Base-by-base conservation (phyloP, 345 rosid species). In the Eucalyptus brandiana region DNA sequence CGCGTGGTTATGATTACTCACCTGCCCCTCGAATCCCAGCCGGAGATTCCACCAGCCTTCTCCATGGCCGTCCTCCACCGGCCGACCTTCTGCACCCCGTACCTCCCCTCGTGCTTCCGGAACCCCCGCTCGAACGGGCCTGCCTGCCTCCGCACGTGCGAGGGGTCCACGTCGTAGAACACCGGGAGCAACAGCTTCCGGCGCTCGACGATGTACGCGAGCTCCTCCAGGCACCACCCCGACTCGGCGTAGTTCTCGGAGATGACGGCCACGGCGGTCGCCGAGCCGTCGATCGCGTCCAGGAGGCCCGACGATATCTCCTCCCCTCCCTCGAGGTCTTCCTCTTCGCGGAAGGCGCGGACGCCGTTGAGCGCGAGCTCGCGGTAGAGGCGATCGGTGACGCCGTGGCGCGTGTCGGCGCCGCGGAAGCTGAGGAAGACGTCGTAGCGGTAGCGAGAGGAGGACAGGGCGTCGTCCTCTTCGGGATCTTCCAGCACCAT, bases 391-490 rank as follows among this genome's bases (percentile, higher is more conserved):
- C 67, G 91, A 19, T 80, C 45, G 7, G 80, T 58, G 90, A 93
- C 67, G 62, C 42, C 85, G 18, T 91, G n/a, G 86, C 92, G 92
- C 5, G 91, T 90, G 90, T 92, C 92, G 30, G 34, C 13, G 12
- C 92, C 93, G 47, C 91, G 83, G 48, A 91, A 92, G 88, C 93
- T 93, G 87, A 91, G 87, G 90, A 91, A 93, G 45, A 93, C 91
- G 56, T 93, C 93, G 80, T 69, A 69, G 80, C 81, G 90, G 93
- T 92, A 89, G 76, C 88, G 37, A 69, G 83, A 45, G 48, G 54
- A 56, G 24, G 88, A 16, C 60, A 58, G 34, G 34, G 26, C 87
- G 23, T 28, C 87, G n/a, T 80, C 89, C 18, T 89, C 83, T 23
- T 85, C 62, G 58, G 44, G 44, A 69, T 34, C 44, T 18, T 34